These are phyloP conservation scores for Skeletonema menzelii DNA, from an alignment of 108 stramenopile species.

Conservation along the genomic window DNA sequence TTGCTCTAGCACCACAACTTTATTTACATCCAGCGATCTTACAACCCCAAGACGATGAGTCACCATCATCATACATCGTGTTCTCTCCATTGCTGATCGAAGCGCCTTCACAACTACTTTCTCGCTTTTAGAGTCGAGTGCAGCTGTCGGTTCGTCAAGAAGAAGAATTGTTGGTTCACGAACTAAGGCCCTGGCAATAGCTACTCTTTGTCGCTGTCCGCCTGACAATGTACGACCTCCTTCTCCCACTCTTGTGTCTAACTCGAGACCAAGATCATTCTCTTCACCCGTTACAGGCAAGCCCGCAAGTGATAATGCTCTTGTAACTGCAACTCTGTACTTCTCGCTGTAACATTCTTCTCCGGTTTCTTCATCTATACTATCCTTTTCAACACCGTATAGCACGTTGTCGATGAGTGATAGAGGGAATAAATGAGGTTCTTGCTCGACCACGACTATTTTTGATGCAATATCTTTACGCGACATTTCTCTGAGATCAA, in stretches of 20 bases:
- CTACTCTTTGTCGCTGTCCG: conserved; percentile 89
- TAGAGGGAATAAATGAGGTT: conserved; percentile 91
- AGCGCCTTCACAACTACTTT: conserved; percentile 74
- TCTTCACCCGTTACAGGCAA: conserved; percentile 65
- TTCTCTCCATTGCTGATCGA: conserved; percentile 54
- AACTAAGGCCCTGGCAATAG: conserved; percentile 93
- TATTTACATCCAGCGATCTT: conserved; percentile 83
- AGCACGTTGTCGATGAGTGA: conserved; percentile 90
- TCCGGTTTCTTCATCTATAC: conserved; percentile 63
- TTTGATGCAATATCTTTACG: conserved; percentile 68
- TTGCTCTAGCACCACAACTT: conserved; percentile 87
- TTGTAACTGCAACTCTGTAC: conserved; percentile 53
- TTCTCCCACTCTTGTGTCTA: conserved; percentile 92
- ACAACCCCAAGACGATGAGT: conserved; percentile 88
- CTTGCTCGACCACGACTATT: conserved; percentile 88
- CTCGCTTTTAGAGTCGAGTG: conserved; percentile 84
- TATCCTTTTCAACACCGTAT: conserved; percentile 84
- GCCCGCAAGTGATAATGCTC: conserved; percentile 66
- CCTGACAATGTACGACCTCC: conserved; percentile 91
- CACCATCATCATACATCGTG: conserved; percentile 88
- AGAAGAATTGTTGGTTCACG: conserved; percentile 83
- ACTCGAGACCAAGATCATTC: conserved; percentile 73
- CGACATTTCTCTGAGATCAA: conserved; percentile 74
- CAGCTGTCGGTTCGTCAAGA: conserved; percentile 88
- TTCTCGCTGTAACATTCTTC: conserved; percentile 61